phyloP scores from a whole-genome alignment of 768 basidiomycete species.

The Fibroporia radiculosa region DNA sequence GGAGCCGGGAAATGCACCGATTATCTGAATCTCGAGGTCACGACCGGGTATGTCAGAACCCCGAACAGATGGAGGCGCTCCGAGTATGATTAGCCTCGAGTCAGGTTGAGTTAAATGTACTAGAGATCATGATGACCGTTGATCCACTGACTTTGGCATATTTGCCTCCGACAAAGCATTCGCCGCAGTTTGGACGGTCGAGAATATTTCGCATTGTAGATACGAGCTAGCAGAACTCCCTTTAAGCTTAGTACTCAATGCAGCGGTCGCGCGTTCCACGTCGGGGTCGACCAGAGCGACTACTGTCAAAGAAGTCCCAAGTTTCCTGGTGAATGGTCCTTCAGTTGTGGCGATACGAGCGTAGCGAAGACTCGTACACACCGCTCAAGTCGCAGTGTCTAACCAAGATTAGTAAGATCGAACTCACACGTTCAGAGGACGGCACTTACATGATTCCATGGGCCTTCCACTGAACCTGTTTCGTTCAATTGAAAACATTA shows the following conservation, averaged over 20 bases:
- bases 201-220: constrained; percentile 5
- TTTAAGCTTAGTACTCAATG: constrained; percentile 32
- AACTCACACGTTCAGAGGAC: no score
- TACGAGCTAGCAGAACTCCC: constrained; percentile 35
- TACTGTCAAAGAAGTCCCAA: constrained; percentile 39
- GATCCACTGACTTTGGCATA: neutral
- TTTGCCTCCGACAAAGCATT: neutral
- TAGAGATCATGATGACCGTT: neutral
- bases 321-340: constrained; percentile 23
- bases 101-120: neutral
- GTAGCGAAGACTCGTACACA: neutral
- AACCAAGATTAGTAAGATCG: neutral
- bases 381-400: constrained; percentile 20
- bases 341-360: neutral
- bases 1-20: constrained; percentile 34
- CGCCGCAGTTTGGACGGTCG: constrained; percentile 6
- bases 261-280: constrained; percentile 26
- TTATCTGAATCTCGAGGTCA: constrained; percentile 36
- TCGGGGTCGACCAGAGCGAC: constrained; percentile 40
- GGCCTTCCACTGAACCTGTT: constrained; percentile 25
- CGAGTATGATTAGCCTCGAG: constrained; percentile 33
- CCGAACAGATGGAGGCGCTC: constrained; percentile 33
- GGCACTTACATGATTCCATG: constrained; percentile 25
- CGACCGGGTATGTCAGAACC: constrained; percentile 31
- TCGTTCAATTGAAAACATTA: neutral